A percentile compares a stretch with the other conserved stretches of the same genome.
Conservation (phyloP, 352 stramenopile genomes). For the Phytophthora cajani region DNA sequence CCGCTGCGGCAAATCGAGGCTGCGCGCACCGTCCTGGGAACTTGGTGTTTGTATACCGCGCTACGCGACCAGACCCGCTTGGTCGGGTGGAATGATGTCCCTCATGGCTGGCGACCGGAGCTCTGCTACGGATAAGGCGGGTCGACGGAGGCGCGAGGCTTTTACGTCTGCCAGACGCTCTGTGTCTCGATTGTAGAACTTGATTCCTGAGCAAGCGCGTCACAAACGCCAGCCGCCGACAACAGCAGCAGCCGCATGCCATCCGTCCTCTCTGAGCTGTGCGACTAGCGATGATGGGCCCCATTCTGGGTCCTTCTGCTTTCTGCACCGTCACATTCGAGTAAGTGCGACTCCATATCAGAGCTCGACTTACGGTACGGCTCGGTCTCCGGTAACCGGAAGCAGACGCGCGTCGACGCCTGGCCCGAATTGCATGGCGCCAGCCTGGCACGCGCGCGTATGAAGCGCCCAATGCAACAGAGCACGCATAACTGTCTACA, state of each 20-base stretch:
- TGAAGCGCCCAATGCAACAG: background rate
- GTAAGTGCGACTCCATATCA: constrained; percentile 31
- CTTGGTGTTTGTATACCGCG: background rate
- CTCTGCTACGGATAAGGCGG: background rate
- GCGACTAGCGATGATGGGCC: constrained; percentile 7
- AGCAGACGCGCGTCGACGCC: background rate
- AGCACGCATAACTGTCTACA: too few relatives aligned
- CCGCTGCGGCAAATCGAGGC: constrained; percentile 17
- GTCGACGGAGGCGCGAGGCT: background rate
- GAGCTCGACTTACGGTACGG: background rate
- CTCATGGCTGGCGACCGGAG: background rate
- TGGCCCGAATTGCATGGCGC: constrained; percentile 10
- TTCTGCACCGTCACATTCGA: constrained; percentile 30
- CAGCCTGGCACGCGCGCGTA: background rate
- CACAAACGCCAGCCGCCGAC: background rate
- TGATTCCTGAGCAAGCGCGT: background rate
- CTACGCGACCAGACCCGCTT: background rate
- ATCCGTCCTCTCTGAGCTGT: constrained; percentile 7
- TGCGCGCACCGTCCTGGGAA: background rate
- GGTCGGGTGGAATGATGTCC: too few relatives aligned
- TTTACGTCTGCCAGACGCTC: background rate
- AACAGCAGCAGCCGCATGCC: background rate
- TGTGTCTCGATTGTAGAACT: background rate
- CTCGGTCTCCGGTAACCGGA: constrained; percentile 1
- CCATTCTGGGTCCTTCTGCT: constrained; percentile 1